Conservation (phyloP, 257 asterid genomes). For the Solanum chilense region DNA sequence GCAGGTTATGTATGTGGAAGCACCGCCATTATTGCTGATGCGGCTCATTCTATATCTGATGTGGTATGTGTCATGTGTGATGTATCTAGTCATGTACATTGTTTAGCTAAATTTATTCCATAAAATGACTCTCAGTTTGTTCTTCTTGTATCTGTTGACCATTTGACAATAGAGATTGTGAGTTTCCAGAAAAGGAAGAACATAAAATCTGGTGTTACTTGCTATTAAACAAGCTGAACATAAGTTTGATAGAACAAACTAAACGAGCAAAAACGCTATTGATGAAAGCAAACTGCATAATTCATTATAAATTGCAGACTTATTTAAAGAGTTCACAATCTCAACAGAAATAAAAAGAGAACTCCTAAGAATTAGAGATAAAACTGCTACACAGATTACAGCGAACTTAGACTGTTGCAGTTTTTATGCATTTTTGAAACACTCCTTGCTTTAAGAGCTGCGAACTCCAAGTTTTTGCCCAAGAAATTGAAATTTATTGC, state of each 20-base stretch:
- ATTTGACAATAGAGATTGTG: neutral
- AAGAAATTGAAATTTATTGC: neutral
- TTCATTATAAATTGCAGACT: neutral
- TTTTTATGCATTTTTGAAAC: neutral
- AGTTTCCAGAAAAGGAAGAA: neutral
- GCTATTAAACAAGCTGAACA: neutral
- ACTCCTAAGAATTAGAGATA: neutral
- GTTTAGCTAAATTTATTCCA: neutral
- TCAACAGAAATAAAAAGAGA: neutral
- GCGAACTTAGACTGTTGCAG: neutral
- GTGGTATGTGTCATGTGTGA: constrained; percentile 39
- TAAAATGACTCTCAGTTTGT: neutral
- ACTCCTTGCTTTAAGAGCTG: neutral
- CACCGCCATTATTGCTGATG: constrained; percentile 95
- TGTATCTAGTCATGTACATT: neutral
- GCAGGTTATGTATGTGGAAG: constrained; percentile 89
- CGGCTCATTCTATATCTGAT: constrained; percentile 91
- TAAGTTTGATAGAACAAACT: neutral
- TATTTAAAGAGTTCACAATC: neutral
- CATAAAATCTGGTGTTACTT: neutral
- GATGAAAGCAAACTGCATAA: neutral
- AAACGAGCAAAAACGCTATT: neutral
- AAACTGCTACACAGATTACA: neutral
- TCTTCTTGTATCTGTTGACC: neutral
- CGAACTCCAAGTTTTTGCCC: neutral